Evolutionary conservation across 805 yeast genomes (phyloP), one percentile per base, ranked within the genome.

Genomic region (Candida ipomoeae): DNA sequence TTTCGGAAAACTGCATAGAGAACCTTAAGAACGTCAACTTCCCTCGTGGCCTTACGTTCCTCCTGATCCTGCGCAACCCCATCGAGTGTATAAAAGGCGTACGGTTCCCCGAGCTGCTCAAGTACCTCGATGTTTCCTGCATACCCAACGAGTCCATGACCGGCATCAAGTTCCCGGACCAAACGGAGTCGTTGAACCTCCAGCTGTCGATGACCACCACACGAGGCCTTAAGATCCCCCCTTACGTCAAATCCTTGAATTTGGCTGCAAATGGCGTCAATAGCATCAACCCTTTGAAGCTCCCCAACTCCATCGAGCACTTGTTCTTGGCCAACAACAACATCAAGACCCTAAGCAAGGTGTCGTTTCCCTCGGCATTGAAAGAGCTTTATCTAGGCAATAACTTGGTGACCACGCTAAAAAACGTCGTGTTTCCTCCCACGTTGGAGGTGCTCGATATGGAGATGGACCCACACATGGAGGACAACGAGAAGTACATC

Each of bases 111-210:
- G 77, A 73, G 13, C 49, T 55, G 21, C 53, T 74, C 34, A 60
- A 60, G 40, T 64, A 64, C 52, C 61, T 74, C 54, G 78, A 74
- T 52, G 51, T 71, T 10, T 71, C 77, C 6, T 70, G 71, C 48
- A 66, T 73, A 7, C 78, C 78, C 3, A 74, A 73, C 53, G 78
- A 74, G 54, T 66, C 74, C 8, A 73, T 74, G 78, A 68, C 77
- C 0, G 76, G 78, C 1, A 65, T 74, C n/a, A 73, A 70, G 51
- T 72, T 74, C 46, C 78, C 78, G 1, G 78, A 74, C 48, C 63
- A 58, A 61, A 56, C 69, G 31, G 57, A 58, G 20, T 62, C 61
- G 1, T 64, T 74, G 45, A 74, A 74, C 51, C 56, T 74, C 11
- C 77, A 73, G 55, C 70, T 69, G 47, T 70, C 76, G 2, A 74